Evolutionary conservation across 495 filamentous ascomycete genomes (phyloP).

Genomic region (Rostrohypoxylon terebratum): DNA sequence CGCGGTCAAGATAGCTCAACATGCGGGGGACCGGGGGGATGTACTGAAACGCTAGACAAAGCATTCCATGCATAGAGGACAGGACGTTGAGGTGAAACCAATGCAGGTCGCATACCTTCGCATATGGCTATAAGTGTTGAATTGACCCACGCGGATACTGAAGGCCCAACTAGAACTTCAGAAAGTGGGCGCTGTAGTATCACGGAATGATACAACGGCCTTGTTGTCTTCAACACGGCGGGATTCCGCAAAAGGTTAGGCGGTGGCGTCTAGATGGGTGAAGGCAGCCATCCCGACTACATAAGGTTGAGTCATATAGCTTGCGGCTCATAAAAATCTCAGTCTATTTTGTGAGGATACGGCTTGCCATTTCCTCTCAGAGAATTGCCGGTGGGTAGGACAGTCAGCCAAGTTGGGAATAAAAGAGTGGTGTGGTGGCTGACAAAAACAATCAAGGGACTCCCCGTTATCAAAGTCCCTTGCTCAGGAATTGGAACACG

Average conservation of each 20-base stretch:
- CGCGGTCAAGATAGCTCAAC: conserved; percentile 40
- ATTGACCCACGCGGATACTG: conserved; percentile 40
- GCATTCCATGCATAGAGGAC: conserved; percentile 29
- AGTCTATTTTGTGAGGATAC: conserved; percentile 5
- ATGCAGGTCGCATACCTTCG: conserved; percentile 39
- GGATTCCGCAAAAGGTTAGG: conserved; percentile 35
- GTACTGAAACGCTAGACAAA: conserved; percentile 29
- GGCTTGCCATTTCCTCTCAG: conserved; percentile 34
- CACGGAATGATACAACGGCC: conserved; percentile 32
- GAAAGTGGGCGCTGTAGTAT: conserved; percentile 33
- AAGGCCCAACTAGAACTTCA: conserved; percentile 39
- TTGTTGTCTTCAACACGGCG: conserved; percentile 34
- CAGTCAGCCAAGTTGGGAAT: conserved; percentile 29
- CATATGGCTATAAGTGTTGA: conserved; percentile 32
- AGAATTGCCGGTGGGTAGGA: conserved; percentile 33
- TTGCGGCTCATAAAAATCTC: conserved; percentile 30
- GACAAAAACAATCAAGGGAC: conserved; percentile 22
- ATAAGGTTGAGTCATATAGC: conserved; percentile 18
- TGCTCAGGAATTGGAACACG: conserved; percentile 45
- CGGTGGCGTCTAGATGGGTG: conserved; percentile 14
- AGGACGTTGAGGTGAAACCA: conserved; percentile 39
- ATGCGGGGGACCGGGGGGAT: conserved; percentile 37
- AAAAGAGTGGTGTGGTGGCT: conserved; percentile 36
- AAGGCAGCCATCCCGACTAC: conserved; percentile 12
- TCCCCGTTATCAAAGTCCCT: conserved; percentile 41